Evolutionary conservation across 176 grass and related monocot species (phyloP), one percentile per base, ranked within the genome.

Genomic region (Panicum miliaceum): DNA sequence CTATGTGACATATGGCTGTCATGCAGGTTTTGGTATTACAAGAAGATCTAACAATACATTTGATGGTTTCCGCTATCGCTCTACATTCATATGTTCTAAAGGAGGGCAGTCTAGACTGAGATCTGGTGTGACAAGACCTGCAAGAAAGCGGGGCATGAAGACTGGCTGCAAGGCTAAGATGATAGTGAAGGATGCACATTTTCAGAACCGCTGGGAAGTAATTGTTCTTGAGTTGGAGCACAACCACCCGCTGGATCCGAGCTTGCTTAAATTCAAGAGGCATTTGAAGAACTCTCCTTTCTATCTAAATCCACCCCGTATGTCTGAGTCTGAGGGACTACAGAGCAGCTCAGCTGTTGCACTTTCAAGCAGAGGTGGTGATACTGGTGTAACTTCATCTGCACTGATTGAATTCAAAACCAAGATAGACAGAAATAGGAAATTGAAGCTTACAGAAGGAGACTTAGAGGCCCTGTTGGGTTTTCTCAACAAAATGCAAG

Each of bases 101-200:
- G 94, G 91, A 72, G 94, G 94, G 58, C 88, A 91, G 76, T 90
- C 94, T 64, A 96, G 89, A 82, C 59, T 91, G 67, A 88, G 88
- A 27, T 86, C 90, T 90, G 84, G 86, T 43, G 87, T 68, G 60
- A 88, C 84, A 57, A 92, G 78, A 67, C 86, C 91, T 42, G 80
- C 89, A 76, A 89, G 87, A 67, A 96, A 93, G 64, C 79, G 81
- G 54, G 86, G 81, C 7, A 88, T 82, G 22, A 96, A 93, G 77
- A 93, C 94, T 73, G 91, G 89, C n/a, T 96, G 91, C 83, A 96
- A 93, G 80, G 94, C 91, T 72, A 93, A 91, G 80, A 96, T 96
- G 91, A 91, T 93, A 68, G 89, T 96, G 62, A 96, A 96, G 84
- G 94, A 96, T 80, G 86, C 86, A 23, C 91, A 93, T 90, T 91